These are phyloP conservation scores for Citrus inodora DNA, from an alignment of 345 rosid species.

Conservation along the genomic window DNA sequence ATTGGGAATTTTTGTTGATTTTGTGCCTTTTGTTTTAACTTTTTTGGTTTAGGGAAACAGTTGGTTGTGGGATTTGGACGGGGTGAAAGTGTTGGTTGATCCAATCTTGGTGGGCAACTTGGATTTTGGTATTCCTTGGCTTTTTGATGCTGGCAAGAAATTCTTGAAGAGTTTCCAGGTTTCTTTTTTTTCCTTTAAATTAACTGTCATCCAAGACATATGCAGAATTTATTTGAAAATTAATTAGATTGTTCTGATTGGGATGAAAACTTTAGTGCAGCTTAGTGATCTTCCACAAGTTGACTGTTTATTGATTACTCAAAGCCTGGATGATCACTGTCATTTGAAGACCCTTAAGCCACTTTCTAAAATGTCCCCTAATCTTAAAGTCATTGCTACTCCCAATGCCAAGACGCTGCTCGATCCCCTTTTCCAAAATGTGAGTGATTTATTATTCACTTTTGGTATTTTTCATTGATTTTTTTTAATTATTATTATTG, in stretches of 20 bases:
- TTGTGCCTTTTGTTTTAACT: slow-evolving; percentile 3
- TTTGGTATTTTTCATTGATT: neutral
- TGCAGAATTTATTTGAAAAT: neutral
- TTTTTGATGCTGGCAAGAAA: slow-evolving; percentile 86
- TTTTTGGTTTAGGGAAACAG: slow-evolving; percentile 60
- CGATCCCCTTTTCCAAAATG: slow-evolving; percentile 71
- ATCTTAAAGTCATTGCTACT: slow-evolving; percentile 71
- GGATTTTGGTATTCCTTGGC: slow-evolving; percentile 95
- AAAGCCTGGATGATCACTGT: slow-evolving; percentile 96
- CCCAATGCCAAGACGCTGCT: slow-evolving; percentile 88
- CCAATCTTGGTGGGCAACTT: slow-evolving; percentile 85
- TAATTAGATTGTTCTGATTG: slow-evolving; percentile 10
- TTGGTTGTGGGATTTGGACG: slow-evolving; percentile 86
- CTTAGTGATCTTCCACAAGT: slow-evolving; percentile 75
- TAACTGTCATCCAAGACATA: neutral
- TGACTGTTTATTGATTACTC: slow-evolving; percentile 81
- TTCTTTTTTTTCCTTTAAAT: neutral
- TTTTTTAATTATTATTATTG: neutral
- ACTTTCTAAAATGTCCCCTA: slow-evolving; percentile 55
- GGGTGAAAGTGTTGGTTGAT: slow-evolving; percentile 68
- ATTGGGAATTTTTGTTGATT: neutral
- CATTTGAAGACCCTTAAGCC: slow-evolving; percentile 79
- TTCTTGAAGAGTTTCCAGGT: slow-evolving; percentile 69
- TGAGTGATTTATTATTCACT: slow-evolving; percentile 26
- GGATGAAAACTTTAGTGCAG: slow-evolving; percentile 40